Evolutionary conservation across 2,329 filamentous ascomycete genomes (phyloP).

Genomic region (Scytalidium lignicola): DNA sequence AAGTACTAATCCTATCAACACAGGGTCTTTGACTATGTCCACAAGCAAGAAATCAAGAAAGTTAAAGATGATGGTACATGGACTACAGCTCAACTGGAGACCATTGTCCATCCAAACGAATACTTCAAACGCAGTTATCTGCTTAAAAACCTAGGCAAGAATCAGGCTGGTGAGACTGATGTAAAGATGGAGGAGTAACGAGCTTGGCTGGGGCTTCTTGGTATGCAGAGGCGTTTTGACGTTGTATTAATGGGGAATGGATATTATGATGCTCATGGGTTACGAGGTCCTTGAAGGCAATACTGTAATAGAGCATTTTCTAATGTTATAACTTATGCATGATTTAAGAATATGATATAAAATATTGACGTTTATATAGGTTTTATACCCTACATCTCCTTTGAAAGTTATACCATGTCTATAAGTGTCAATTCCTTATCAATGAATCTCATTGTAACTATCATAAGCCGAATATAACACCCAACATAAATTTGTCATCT

Average conservation of each 20-base stretch:
- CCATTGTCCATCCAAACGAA: slow-evolving; percentile 94
- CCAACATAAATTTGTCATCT: too few species aligned
- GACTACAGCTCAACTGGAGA: slow-evolving; percentile 76
- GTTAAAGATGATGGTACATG: slow-evolving; percentile 71
- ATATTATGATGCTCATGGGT: background rate
- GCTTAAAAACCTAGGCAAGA: slow-evolving; percentile 66
- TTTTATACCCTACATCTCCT: too few species aligned
- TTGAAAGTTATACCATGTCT: too few species aligned
- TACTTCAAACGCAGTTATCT: slow-evolving; percentile 95
- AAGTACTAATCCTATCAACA: slow-evolving; percentile 9
- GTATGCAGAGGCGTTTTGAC: background rate
- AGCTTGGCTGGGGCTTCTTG: background rate
- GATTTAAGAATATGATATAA: background rate
- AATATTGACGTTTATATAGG: too few species aligned
- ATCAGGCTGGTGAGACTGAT: slow-evolving; percentile 34
- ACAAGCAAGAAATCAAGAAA: slow-evolving; percentile 72
- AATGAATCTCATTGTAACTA: too few species aligned
- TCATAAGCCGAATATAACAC: too few species aligned
- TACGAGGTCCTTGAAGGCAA: background rate
- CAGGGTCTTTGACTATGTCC: slow-evolving; percentile 81
- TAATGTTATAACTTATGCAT: background rate
- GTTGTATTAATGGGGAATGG: background rate
- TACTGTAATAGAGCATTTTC: background rate
- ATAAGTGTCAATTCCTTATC: too few species aligned
- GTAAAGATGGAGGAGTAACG: slow-evolving; percentile 48